Percentiles rank a stretch among this genome's conserved stretches.
phyloP scores from a whole-genome alignment of 2,329 filamentous ascomycete species.

The Xylogone sp. region DNA sequence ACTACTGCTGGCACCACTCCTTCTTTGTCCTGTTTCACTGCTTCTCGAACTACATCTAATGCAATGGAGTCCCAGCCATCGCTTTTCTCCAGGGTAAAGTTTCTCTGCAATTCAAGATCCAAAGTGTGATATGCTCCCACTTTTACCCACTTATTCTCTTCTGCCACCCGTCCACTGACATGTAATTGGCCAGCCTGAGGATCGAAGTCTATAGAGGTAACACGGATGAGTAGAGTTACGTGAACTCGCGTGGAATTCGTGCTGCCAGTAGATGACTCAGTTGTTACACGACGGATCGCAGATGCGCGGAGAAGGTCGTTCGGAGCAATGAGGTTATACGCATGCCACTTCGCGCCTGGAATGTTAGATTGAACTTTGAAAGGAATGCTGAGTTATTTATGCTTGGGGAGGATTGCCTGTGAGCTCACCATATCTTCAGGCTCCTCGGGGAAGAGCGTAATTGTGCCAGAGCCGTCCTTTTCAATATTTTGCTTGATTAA shows the following conservation, averaged over 20 bases:
- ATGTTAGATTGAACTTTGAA: conserved; percentile 1
- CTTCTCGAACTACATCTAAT: conserved; percentile 71
- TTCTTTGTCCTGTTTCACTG: conserved; percentile 72
- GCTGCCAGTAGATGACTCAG: conserved; percentile 54
- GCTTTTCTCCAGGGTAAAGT: conserved; percentile 84
- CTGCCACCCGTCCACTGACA: conserved; percentile 61
- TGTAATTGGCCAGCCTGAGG: conserved; percentile 64
- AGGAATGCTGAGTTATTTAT: neutral
- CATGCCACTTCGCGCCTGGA: conserved; percentile 60
- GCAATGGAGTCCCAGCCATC: conserved; percentile 90
- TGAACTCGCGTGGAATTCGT: conserved; percentile 62
- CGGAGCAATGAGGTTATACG: conserved; percentile 68
- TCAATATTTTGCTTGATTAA: conserved; percentile 66
- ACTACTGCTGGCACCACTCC: conserved; percentile 86
- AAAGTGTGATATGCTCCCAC: conserved; percentile 67
- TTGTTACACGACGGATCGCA: conserved; percentile 62
- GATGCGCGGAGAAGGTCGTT: conserved; percentile 61
- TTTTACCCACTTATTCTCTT: conserved; percentile 65
- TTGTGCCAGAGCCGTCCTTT: conserved; percentile 60
- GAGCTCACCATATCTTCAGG: conserved; percentile 67
- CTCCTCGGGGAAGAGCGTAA: conserved; percentile 67
- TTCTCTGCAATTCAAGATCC: conserved; percentile 81
- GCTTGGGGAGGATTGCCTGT: neutral
- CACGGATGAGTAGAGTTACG: conserved; percentile 59
- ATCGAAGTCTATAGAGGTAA: conserved; percentile 67